Percentiles rank a stretch among this genome's conserved stretches.
These are phyloP conservation scores for Grifola frondosa DNA, from an alignment of 1,284 basidiomycete genomes.

Conservation along the genomic window DNA sequence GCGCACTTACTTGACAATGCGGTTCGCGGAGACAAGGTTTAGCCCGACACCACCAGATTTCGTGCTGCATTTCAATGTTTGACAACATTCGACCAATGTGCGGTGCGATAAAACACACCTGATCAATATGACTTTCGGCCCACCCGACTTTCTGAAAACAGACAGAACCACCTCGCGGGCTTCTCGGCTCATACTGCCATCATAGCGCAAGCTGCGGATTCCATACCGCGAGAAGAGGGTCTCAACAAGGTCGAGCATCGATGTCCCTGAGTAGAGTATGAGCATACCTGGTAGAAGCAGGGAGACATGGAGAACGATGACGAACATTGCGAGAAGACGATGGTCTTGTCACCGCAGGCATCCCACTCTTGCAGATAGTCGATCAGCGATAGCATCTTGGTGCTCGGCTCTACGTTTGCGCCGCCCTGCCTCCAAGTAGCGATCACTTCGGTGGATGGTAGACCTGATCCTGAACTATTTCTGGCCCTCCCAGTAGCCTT, in stretches of 20 bases:
- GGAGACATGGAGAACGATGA: not conserved
- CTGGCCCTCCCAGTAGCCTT: conserved; percentile 7
- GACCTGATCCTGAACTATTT: conserved; percentile 2
- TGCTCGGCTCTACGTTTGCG: conserved; percentile 59
- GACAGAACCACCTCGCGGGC: conserved; percentile 49
- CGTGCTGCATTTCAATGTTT: conserved; percentile 40
- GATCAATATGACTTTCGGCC: conserved; percentile 62
- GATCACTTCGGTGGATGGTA: conserved; percentile 42
- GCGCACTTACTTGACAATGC: conserved; percentile 58
- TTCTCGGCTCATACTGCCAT: conserved; percentile 59
- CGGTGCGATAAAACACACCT: conserved; percentile 40
- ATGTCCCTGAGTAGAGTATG: conserved; percentile 51
- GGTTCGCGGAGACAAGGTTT: conserved; percentile 65
- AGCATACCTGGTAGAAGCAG: not conserved
- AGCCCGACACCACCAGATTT: conserved; percentile 69
- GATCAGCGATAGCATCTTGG: conserved; percentile 65
- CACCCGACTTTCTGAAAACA: conserved; percentile 50
- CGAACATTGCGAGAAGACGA: conserved; percentile 69
- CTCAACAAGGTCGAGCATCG: conserved; percentile 66
- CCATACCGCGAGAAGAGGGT: conserved; percentile 55
- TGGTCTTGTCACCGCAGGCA: conserved; percentile 62
- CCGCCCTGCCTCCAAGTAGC: conserved; percentile 55
- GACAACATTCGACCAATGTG: not conserved
- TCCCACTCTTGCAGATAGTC: conserved; percentile 58
- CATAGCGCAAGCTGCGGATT: conserved; percentile 59